phyloP scores from a whole-genome alignment of 257 asterid species.

The Plectranthus barbatus region DNA sequence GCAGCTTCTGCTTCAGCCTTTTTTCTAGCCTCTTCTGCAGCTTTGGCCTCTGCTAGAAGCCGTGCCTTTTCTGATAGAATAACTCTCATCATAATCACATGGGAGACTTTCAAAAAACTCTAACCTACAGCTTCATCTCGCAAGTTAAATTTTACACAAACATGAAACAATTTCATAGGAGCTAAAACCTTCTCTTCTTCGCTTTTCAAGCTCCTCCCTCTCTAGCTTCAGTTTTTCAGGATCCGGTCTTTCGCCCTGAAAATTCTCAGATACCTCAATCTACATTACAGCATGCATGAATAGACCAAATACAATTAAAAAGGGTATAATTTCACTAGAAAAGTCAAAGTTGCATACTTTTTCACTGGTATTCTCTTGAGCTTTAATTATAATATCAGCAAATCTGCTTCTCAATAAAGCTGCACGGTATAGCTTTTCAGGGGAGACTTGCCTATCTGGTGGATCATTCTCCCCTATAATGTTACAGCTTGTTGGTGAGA shows the following conservation, averaged over 20 bases:
- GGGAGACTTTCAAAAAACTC: background rate
- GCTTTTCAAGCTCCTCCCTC: conserved; percentile 65
- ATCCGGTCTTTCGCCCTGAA: conserved; percentile 55
- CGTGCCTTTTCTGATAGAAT: conserved; percentile 59
- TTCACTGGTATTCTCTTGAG: conserved; percentile 58
- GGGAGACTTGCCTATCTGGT: conserved; percentile 71
- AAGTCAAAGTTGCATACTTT: conserved; percentile 26
- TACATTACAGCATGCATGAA: background rate
- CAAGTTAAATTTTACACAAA: background rate
- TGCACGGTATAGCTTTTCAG: conserved; percentile 78
- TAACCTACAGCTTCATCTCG: background rate
- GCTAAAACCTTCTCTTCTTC: conserved; percentile 57
- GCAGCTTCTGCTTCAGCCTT: conserved; percentile 66
- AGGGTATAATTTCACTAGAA: background rate
- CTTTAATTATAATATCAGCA: conserved; percentile 69
- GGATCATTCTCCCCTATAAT: conserved; percentile 66
- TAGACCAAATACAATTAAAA: background rate
- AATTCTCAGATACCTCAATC: conserved; percentile 3
- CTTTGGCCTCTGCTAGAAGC: conserved; percentile 73
- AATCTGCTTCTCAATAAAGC: conserved; percentile 66
- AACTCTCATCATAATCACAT: background rate
- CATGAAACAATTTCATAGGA: background rate
- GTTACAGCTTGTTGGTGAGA: conserved; percentile 57
- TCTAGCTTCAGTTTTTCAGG: conserved; percentile 56
- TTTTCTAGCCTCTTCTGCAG: conserved; percentile 66